phyloP scores from a whole-genome alignment of 495 filamentous ascomycete species.

The Penicillium roqueforti region DNA sequence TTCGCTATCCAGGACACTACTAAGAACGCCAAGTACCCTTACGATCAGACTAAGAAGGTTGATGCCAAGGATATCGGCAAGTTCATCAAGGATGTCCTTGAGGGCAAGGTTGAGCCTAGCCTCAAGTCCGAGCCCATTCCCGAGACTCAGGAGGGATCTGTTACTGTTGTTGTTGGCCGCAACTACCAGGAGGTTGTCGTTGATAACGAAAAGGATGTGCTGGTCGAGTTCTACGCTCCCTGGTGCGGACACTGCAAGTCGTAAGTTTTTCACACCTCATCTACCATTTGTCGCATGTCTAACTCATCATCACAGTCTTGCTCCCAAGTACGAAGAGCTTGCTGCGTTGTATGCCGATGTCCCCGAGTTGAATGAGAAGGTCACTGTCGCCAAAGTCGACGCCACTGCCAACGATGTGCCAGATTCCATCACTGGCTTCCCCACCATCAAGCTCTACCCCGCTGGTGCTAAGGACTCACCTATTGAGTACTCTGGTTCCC shows the following conservation, averaged over 20 bases:
- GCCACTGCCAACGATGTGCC: conserved; percentile 96
- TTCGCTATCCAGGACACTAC: conserved; percentile 96
- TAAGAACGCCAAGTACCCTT: conserved; percentile 98
- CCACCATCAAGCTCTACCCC: conserved; percentile 97
- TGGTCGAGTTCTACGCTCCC: conserved; percentile 97
- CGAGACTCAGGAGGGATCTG: conserved; percentile 87
- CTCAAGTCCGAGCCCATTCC: conserved; percentile 98
- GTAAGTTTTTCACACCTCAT: conserved; percentile 31
- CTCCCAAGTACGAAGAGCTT: conserved; percentile 77
- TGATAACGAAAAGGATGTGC: conserved; percentile 92
- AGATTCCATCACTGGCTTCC: conserved; percentile 96
- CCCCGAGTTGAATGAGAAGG: conserved; percentile 70
- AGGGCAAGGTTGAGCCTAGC: conserved; percentile 87
- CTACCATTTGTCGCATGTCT: not conserved
- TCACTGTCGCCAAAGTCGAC: conserved; percentile 96
- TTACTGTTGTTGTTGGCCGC: conserved; percentile 86
- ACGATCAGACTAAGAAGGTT: conserved; percentile 77
- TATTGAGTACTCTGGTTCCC: conserved; percentile 80
- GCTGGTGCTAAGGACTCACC: conserved; percentile 83
- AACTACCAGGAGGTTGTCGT: conserved; percentile 92
- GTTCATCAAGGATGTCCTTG: conserved; percentile 84
- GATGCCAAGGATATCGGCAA: conserved; percentile 67
- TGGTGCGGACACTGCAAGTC: conserved; percentile 99
- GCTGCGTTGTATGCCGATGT: conserved; percentile 69
- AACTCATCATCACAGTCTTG: conserved; percentile 40